A percentile compares a stretch with the other conserved stretches of the same genome.
Conservation (phyloP, 306 rosid species). For the Quercus suber region DNA sequence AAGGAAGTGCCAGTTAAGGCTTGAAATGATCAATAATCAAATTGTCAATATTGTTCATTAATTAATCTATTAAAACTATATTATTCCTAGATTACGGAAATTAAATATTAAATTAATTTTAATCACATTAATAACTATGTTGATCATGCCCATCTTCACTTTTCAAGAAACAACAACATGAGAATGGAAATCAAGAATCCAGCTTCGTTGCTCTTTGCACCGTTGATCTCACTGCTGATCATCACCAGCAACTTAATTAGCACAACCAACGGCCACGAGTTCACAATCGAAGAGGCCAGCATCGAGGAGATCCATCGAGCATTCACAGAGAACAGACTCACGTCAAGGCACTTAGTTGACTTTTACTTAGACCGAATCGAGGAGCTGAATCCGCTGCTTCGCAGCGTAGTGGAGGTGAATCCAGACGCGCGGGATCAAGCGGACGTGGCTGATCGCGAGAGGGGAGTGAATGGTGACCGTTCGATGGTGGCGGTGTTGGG, state of each 20-base stretch:
- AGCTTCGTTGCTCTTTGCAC: slow-evolving; percentile 1
- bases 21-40: too few species aligned
- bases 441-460: slow-evolving; percentile 52
- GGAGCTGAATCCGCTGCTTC: slow-evolving; percentile 46
- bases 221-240: slow-evolving; percentile 16
- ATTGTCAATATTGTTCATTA: too few species aligned
- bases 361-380: slow-evolving; percentile 39
- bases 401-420: slow-evolving; percentile 60
- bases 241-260: background rate
- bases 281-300: slow-evolving; percentile 46
- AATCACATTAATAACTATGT: too few species aligned
- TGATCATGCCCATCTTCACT: too few species aligned
- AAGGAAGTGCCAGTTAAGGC: too few species aligned
- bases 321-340: slow-evolving; percentile 37
- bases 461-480: slow-evolving; percentile 6
- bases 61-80: too few species aligned
- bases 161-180: too few species aligned
- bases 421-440: slow-evolving; percentile 62
- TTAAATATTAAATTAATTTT: too few species aligned
- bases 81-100: too few species aligned
- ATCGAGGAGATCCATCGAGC: slow-evolving; percentile 47
- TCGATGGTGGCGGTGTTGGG: background rate
- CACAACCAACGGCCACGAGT: slow-evolving; percentile 10
- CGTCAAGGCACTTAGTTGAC: slow-evolving; percentile 48
- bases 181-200: too few species aligned